Percentiles rank a stretch among this genome's conserved stretches.
phyloP scores from a whole-genome alignment of 2,329 filamentous ascomycete genomes.

The Clonostachys byssicola region DNA sequence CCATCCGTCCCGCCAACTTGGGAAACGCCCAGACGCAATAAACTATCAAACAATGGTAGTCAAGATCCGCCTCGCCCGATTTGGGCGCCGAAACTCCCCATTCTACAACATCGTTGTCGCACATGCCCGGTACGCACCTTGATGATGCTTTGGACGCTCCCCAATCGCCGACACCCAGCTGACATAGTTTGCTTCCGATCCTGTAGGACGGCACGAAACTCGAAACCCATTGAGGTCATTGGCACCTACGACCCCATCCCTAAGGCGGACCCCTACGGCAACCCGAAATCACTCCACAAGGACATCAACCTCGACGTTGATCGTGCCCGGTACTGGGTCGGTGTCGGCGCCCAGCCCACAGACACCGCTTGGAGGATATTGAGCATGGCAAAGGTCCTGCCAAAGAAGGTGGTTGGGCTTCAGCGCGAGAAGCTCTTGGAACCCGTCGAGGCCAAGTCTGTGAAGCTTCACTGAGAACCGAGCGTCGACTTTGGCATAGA shows the following conservation, averaged over 20 bases:
- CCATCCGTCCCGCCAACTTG: too few species aligned
- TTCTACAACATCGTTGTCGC: slow-evolving; percentile 98
- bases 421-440: slow-evolving; percentile 14
- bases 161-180: too few species aligned
- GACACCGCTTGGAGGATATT: slow-evolving; percentile 86
- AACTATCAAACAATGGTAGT: slow-evolving; percentile 66
- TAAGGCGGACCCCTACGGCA: slow-evolving; percentile 55
- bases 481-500: not conserved
- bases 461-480: slow-evolving; percentile 18
- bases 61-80: slow-evolving; percentile 88
- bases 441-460: slow-evolving; percentile 14
- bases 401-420: slow-evolving; percentile 29
- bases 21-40: too few species aligned
- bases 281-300: slow-evolving; percentile 72
- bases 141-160: not conserved
- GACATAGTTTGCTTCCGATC: not conserved
- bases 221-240: slow-evolving; percentile 89
- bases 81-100: slow-evolving; percentile 82
- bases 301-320: slow-evolving; percentile 82
- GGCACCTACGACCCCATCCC: slow-evolving; percentile 71
- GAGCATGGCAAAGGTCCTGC: slow-evolving; percentile 60
- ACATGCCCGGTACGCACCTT: slow-evolving; percentile 69
- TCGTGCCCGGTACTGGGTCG: slow-evolving; percentile 91
- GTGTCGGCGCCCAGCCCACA: slow-evolving; percentile 91
- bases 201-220: slow-evolving; percentile 75